Percentiles rank a stretch among this genome's conserved stretches.
Evolutionary conservation across 805 yeast species (phyloP).

Genomic region (Phaffomyces opuntiae): DNA sequence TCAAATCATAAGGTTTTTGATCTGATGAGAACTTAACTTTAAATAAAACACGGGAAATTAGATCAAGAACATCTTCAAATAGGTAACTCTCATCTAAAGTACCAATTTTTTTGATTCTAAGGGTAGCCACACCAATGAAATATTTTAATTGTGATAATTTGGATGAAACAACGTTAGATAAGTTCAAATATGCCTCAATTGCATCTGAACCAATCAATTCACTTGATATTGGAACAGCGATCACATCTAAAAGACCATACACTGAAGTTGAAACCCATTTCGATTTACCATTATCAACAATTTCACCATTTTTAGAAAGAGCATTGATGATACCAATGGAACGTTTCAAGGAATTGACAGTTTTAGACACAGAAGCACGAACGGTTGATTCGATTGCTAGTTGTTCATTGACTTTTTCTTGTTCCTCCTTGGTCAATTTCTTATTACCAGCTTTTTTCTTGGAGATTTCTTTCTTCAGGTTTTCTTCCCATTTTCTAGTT

Average conservation of each 20-base stretch:
- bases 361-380: constrained; percentile 37
- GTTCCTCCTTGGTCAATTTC: constrained; percentile 76
- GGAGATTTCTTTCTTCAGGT: constrained; percentile 67
- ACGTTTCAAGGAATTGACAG: constrained; percentile 35
- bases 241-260: constrained; percentile 37
- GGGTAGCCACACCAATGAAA: constrained; percentile 62
- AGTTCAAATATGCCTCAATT: constrained; percentile 42
- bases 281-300: constrained; percentile 56
- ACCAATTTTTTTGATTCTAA: constrained; percentile 46
- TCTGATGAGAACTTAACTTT: constrained; percentile 68
- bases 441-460: constrained; percentile 40
- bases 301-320: constrained; percentile 41
- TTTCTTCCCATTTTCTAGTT: constrained; percentile 84
- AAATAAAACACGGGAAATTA: constrained; percentile 64
- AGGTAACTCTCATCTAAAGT: constrained; percentile 38
- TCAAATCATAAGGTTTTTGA: constrained; percentile 60
- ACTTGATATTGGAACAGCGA: constrained; percentile 28
- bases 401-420: constrained; percentile 52
- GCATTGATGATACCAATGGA: constrained; percentile 47
- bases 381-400: constrained; percentile 52
- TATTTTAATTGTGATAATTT: constrained; percentile 44
- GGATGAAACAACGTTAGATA: constrained; percentile 45
- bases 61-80: constrained; percentile 45
- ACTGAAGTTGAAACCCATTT: constrained; percentile 72
- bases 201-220: constrained; percentile 38